A percentile compares a stretch with the other conserved stretches of the same genome.
phyloP scores from a whole-genome alignment of 2,329 filamentous ascomycete species.

The Coleophoma eucalyptorum region DNA sequence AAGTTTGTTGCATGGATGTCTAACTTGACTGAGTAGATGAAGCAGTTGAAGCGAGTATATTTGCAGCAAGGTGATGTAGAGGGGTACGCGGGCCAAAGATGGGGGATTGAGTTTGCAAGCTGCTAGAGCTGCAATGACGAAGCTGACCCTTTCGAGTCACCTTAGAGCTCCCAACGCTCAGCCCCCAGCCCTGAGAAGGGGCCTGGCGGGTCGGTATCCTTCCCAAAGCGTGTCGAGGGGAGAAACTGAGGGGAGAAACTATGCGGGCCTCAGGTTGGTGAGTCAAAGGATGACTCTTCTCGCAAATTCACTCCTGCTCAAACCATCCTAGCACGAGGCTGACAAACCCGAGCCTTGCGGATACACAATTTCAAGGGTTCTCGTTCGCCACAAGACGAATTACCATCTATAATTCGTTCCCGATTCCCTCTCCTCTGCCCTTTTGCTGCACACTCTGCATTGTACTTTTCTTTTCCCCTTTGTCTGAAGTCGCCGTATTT shows the following conservation, averaged over 20 bases:
- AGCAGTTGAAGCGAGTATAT: too few relatives aligned
- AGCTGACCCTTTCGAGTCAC: too few relatives aligned
- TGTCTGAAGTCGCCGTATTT: conserved; percentile 27
- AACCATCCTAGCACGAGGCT: not conserved
- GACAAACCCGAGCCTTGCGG: not conserved
- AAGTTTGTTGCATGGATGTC: too few relatives aligned
- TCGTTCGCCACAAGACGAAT: not conserved
- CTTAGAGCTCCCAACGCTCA: not conserved
- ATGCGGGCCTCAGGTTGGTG: not conserved
- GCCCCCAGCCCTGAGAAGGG: too few relatives aligned
- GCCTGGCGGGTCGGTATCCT: too few relatives aligned
- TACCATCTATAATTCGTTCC: not conserved
- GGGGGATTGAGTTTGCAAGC: too few relatives aligned
- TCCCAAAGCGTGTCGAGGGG: too few relatives aligned
- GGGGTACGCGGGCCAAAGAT: too few relatives aligned
- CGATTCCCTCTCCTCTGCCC: not conserved
- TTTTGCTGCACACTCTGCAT: conserved; percentile 1
- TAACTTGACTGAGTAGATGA: too few relatives aligned
- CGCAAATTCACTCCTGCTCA: not conserved
- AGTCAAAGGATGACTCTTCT: conserved; percentile 1
- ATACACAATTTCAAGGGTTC: not conserved
- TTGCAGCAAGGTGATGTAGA: too few relatives aligned
- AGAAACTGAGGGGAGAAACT: not conserved
- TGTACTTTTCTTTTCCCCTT: conserved; percentile 10
- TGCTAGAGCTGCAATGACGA: too few relatives aligned